Evolutionary conservation across 345 rosid genomes (phyloP).

Genomic region (Gossypium raimondii): DNA sequence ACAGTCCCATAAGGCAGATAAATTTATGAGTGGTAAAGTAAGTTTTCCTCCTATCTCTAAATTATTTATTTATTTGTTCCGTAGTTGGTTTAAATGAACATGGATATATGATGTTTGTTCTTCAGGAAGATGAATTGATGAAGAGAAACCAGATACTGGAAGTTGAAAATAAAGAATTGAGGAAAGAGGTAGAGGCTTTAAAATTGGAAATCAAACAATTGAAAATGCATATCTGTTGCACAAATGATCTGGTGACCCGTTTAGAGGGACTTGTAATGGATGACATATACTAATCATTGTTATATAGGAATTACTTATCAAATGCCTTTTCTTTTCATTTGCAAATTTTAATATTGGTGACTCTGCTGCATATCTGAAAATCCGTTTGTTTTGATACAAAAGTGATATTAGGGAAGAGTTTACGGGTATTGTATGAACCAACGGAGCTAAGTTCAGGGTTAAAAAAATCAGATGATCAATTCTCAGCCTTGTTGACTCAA

Average conservation of each 20-base stretch:
- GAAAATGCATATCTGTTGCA: background rate
- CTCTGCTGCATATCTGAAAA: background rate
- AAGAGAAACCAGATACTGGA: slow-evolving; percentile 21
- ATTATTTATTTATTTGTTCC: background rate
- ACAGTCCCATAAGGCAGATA: background rate
- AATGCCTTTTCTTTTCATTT: background rate
- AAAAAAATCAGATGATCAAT: too few species aligned
- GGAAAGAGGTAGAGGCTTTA: slow-evolving; percentile 26
- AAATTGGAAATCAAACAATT: slow-evolving; percentile 17
- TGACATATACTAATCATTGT: background rate
- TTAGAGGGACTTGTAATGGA: slow-evolving; percentile 23
- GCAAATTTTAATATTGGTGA: background rate
- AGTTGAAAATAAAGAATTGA: slow-evolving; percentile 25
- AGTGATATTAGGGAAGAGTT: too few species aligned
- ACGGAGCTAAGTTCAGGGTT: too few species aligned
- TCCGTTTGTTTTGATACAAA: too few species aligned
- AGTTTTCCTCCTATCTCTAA: background rate
- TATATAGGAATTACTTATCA: background rate
- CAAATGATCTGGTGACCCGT: slow-evolving; percentile 22
- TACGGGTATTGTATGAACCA: too few species aligned
- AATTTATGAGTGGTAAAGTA: slow-evolving; percentile 12
- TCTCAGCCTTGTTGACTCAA: too few species aligned
- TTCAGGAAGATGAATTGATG: slow-evolving; percentile 24
- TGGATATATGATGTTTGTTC: background rate
- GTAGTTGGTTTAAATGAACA: background rate